phyloP scores from a whole-genome alignment of 306 rosid species.

The Vachellia pachyceras region DNA sequence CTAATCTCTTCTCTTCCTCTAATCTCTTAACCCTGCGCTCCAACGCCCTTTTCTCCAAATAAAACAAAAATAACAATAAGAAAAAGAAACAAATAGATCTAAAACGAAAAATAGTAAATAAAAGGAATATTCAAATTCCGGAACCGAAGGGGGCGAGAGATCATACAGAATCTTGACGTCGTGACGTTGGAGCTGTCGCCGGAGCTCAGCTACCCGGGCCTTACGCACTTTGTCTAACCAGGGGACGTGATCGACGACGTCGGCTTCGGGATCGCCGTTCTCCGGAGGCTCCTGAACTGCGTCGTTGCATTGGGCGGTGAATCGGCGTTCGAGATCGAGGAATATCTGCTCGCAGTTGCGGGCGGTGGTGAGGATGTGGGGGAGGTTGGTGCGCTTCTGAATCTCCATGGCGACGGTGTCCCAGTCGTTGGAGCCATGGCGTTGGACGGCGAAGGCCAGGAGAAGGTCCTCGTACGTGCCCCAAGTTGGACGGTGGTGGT shows the following conservation, averaged over 20 bases:
- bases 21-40: conserved; percentile 72
- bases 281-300: conserved; percentile 28
- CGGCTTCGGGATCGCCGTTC: conserved; percentile 38
- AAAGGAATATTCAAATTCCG: conserved; percentile 10
- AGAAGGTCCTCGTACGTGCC: conserved; percentile 85
- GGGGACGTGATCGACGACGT: conserved; percentile 52
- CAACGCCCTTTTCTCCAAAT: conserved; percentile 55
- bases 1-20: conserved; percentile 71
- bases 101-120: conserved; percentile 26
- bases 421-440: conserved; percentile 83
- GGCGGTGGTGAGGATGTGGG: conserved; percentile 61
- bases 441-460: conserved; percentile 72
- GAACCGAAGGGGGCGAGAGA: background rate
- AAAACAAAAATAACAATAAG: background rate
- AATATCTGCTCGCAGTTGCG: conserved; percentile 64
- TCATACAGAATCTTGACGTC: conserved; percentile 77
- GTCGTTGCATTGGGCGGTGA: conserved; percentile 47
- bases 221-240: conserved; percentile 75
- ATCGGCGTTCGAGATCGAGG: conserved; percentile 70
- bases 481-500: conserved; percentile 49
- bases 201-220: conserved; percentile 73
- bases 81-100: conserved; percentile 47
- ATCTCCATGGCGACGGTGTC: conserved; percentile 68
- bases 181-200: conserved; percentile 65
- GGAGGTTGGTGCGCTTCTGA: conserved; percentile 61